Evolutionary conservation across 1,284 basidiomycete species (phyloP).

Genomic region (Paramarasmius palmivorus): DNA sequence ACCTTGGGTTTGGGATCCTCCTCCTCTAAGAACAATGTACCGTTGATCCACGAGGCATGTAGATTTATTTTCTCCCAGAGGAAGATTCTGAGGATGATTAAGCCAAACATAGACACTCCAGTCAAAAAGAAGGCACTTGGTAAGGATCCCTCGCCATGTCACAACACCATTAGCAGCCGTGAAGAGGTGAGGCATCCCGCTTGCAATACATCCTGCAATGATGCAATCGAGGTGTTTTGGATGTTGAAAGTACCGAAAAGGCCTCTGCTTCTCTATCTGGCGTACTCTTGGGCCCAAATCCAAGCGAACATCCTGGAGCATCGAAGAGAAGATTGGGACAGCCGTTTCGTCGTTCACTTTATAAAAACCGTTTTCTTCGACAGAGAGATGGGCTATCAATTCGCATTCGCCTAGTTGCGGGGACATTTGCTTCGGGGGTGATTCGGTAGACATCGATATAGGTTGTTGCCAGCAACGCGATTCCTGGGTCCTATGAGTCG

Average conservation of each 20-base stretch:
- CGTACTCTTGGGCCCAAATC: neutral
- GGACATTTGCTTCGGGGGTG: neutral
- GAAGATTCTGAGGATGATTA: conserved; percentile 2
- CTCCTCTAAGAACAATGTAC: conserved; percentile 8
- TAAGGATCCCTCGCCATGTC: conserved; percentile 5
- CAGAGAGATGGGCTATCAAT: conserved; percentile 2
- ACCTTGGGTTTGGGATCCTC: conserved; percentile 8
- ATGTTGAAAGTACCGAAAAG: conserved; percentile 6
- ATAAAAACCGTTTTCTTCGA: conserved; percentile 4
- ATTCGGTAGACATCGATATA: neutral
- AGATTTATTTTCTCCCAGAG: neutral
- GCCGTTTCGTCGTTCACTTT: neutral
- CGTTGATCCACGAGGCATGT: conserved; percentile 6
- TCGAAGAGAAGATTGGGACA: neutral
- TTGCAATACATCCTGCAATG: neutral
- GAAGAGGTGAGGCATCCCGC: neutral
- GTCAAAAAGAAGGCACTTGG: neutral
- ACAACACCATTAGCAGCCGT: neutral
- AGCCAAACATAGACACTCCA: neutral
- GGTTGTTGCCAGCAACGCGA: no score
- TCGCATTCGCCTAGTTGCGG: neutral
- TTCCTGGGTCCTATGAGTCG: no score
- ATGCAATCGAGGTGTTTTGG: conserved; percentile 6
- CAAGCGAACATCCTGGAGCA: neutral
- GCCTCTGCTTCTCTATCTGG: neutral